Evolutionary conservation across 2,329 filamentous ascomycete genomes (phyloP), one percentile per base, ranked within the genome.

Genomic region (Emydomyces testavorans): DNA sequence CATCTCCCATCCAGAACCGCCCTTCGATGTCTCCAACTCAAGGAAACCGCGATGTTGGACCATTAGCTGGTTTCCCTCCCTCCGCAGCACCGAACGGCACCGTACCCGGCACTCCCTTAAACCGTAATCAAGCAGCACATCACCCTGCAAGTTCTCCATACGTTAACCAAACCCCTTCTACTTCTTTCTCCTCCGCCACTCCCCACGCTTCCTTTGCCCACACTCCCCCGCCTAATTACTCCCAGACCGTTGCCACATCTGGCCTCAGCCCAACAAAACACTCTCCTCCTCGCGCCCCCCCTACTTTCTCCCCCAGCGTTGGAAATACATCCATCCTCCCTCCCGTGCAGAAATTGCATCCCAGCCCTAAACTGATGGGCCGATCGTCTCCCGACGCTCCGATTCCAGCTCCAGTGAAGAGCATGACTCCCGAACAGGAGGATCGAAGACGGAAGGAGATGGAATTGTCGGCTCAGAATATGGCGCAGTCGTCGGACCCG

Each of bases 21-120:
- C 68, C 69, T 1, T 66, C 68, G 1, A 70, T 72, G 63, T 72
- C 71, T 16, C 70, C 70, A 18, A 69, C 73, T 48, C 58, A 75
- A 62, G 63, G 73, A 48, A 63, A 76, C 58, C 58, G 70, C 61
- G 64, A 75, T 57, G 59, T 71, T 38, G 68, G 68, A 3, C 67
- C 65, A 43, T 59, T 71, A 37, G 68, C 67, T 16, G 68, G 69
- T 6, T 65, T 71, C 35, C 66, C 65, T n/a, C 56, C 60, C 1
- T 43, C 49, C 6, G 53, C 58, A 20, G 53, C 50, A 11, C 49
- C 58, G n/a, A 62, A 65, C 41, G 60, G 56, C 11, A 48, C 59
- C 3, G 46, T 55, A 6, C 57, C 63, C 7, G 60, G 58, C 52
- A 62, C 63, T 11, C 63, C 66, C 11, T 52, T 46, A 21, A 35